Evolutionary conservation across 805 yeast genomes (phyloP), one percentile per base, ranked within the genome.

Genomic region (Pichia kluyveri): DNA sequence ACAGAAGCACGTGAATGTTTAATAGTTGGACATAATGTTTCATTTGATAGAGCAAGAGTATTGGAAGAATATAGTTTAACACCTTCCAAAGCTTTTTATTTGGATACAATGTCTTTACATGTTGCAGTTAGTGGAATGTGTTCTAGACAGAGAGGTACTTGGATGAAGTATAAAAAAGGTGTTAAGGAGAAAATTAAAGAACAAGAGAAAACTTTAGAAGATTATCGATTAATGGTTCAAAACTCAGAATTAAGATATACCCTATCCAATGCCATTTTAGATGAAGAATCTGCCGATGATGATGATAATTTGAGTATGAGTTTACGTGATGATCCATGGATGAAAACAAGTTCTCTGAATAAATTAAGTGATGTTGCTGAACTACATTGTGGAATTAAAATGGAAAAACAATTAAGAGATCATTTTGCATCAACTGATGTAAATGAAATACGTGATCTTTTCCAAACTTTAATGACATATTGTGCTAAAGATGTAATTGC

Each of bases 41-140:
- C 93, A 8, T 93, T 82, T 60, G 99, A 93, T 64, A 73, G 99
- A 41, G 91, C 96, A 1, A 73, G 96, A 36, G 79, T 91, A 1
- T 55, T 69, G 31, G 97, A 93, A 47, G 99, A 93, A 61, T 93
- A 93, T 66, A 72, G 75, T 56, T 60, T 90, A 36, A 63, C 69
- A 32, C 76, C 71, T 41, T 72, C 95, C 0, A 79, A 82, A 54
- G 85, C 86, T 1, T 89, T 88, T 64, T 93, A 70, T 58, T 54
- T 95, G 49, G 99, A 93, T 63, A 90, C 96, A 1, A 86, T 91
- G 89, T 83, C 97, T 1, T 67, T 93, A 18, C 99, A 93, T 65
- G 79, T 90, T 34, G 95, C 98, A 1, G 78, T 82, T 0, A 79
- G 83, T 44, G 99, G 99, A 0, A 83, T 93, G 77, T 87, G 96